phyloP scores from a whole-genome alignment of 2,329 filamentous ascomycete genomes.

The Nigrograna mackinnonii region DNA sequence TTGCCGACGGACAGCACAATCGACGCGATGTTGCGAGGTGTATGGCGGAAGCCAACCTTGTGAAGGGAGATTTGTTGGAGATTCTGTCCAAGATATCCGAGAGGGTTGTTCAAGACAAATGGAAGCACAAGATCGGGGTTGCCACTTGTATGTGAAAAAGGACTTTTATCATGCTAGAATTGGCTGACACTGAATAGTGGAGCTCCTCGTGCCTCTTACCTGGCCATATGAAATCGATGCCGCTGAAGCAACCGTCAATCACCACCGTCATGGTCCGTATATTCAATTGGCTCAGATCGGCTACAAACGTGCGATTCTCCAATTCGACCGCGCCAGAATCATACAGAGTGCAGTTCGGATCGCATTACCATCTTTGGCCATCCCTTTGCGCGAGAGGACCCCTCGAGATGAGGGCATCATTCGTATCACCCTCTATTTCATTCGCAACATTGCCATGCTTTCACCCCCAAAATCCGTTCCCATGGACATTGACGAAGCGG shows the following conservation, averaged over 20 bases:
- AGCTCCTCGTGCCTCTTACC: conserved; percentile 88
- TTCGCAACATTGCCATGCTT: conserved; percentile 88
- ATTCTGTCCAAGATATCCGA: conserved; percentile 80
- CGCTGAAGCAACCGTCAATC: conserved; percentile 85
- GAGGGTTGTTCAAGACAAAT: conserved; percentile 70
- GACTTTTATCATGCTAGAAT: neutral
- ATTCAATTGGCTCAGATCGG: conserved; percentile 83
- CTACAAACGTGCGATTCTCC: conserved; percentile 88
- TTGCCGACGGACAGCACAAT: conserved; percentile 92
- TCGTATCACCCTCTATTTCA: conserved; percentile 83
- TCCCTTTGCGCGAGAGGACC: conserved; percentile 74
- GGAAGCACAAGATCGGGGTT: conserved; percentile 78
- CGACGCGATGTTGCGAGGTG: conserved; percentile 94
- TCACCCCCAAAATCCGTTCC: conserved; percentile 71
- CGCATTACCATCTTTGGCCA: conserved; percentile 83
- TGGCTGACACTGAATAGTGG: conserved; percentile 55
- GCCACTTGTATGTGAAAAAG: conserved; percentile 63
- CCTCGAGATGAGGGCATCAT: conserved; percentile 88
- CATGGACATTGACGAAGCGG: conserved; percentile 84
- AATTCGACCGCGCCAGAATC: conserved; percentile 76
- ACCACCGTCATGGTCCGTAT: conserved; percentile 88
- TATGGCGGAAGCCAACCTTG: conserved; percentile 87
- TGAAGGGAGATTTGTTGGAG: conserved; percentile 85
- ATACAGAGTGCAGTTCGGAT: conserved; percentile 80
- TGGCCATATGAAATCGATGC: conserved; percentile 86